phyloP scores from a whole-genome alignment of 345 rosid genomes.

The Lepidium africanum region DNA sequence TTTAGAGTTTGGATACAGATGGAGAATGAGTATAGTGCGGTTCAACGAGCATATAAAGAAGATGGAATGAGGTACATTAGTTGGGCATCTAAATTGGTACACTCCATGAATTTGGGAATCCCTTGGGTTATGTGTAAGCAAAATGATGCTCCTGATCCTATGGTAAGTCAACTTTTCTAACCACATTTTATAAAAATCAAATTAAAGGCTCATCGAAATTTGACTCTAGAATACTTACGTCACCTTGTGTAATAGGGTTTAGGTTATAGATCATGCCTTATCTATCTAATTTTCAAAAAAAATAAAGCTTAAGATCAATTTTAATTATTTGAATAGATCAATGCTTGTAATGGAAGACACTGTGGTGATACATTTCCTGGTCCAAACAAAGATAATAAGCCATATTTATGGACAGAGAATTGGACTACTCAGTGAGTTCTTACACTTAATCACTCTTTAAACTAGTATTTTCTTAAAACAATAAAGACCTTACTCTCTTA shows the following conservation, averaged over 20 bases:
- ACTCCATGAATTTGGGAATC: constrained; percentile 45
- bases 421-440: constrained; percentile 90
- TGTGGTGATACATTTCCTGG: constrained; percentile 94
- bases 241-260: too few species aligned
- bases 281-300: too few species aligned
- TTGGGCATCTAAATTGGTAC: constrained; percentile 68
- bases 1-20: constrained; percentile 39
- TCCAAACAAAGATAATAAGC: constrained; percentile 75
- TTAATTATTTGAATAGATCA: constrained; percentile 42
- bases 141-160: constrained; percentile 69
- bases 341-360: constrained; percentile 94
- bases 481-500: neutral
- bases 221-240: too few species aligned
- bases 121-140: constrained; percentile 99
- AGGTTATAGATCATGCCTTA: too few species aligned
- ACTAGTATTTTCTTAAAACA: neutral
- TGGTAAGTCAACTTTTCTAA: constrained; percentile 38
- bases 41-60: constrained; percentile 57
- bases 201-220: too few species aligned
- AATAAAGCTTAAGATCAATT: neutral
- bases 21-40: constrained; percentile 80
- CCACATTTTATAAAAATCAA: neutral
- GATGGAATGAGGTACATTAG: constrained; percentile 53
- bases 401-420: constrained; percentile 89
- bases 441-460: neutral